Conservation (phyloP, 202 grass and related monocot genomes). For the Brachypodium distachyon region DNA sequence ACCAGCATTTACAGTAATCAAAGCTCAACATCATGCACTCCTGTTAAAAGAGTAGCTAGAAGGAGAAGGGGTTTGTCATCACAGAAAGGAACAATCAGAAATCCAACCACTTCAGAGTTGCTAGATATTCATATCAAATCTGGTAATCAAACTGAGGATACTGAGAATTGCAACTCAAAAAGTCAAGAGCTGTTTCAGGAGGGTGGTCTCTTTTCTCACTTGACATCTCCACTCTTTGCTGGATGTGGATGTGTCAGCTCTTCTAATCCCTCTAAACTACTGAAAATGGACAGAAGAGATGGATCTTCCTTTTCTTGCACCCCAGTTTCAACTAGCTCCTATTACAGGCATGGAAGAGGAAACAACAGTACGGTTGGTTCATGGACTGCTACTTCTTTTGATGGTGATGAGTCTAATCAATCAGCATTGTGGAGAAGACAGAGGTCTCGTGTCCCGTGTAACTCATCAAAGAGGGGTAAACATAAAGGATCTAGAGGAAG, state of each 20-base stretch:
- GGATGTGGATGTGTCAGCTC: conserved; percentile 64
- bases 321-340: conserved; percentile 71
- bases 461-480: conserved; percentile 51
- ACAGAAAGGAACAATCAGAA: conserved; percentile 25
- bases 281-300: conserved; percentile 48
- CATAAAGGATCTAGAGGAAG: conserved; percentile 21
- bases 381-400: conserved; percentile 50
- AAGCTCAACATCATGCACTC: conserved; percentile 37
- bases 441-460: conserved; percentile 43
- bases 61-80: conserved; percentile 33
- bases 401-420: conserved; percentile 61
- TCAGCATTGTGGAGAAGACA: conserved; percentile 40
- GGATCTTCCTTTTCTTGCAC: conserved; percentile 75
- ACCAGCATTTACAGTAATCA: conserved; percentile 19
- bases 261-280: conserved; percentile 63
- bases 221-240: conserved; percentile 54
- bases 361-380: conserved; percentile 36
- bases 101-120: conserved; percentile 24
- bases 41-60: conserved; percentile 43
- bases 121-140: conserved; percentile 41
- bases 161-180: conserved; percentile 48
- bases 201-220: conserved; percentile 17
- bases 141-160: conserved; percentile 55
- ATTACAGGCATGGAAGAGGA: conserved; percentile 37
- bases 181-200: conserved; percentile 21